Conservation (phyloP, 179 eudicot genomes). For the Gypsophila paniculata region DNA sequence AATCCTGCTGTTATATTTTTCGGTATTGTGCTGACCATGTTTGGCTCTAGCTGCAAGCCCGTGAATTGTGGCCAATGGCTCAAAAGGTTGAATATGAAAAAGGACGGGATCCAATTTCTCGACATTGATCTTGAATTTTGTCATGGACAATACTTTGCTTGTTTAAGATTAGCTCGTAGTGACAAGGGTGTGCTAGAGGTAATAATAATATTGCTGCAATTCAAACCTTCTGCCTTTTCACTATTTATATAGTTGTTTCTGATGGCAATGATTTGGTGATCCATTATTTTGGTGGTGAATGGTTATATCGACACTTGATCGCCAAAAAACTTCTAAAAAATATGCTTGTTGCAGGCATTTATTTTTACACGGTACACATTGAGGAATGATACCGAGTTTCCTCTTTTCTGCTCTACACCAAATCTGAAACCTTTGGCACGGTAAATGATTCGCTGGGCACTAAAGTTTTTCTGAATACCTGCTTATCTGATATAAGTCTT, state of each 20-base stretch:
- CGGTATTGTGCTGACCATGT: constrained; percentile 57
- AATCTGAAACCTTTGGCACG: constrained; percentile 60
- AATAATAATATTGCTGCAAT: constrained; percentile 41
- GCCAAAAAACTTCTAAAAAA: constrained; percentile 17
- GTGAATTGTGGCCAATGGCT: constrained; percentile 84
- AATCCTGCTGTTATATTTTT: constrained; percentile 70
- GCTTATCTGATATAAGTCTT: constrained; percentile 11
- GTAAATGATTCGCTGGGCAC: constrained; percentile 33
- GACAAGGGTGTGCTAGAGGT: constrained; percentile 83
- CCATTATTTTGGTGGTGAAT: neutral
- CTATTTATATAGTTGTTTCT: neutral
- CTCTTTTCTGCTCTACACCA: constrained; percentile 55
- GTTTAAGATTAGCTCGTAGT: constrained; percentile 72
- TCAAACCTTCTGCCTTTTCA: constrained; percentile 18
- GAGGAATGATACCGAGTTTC: constrained; percentile 56
- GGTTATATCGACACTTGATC: neutral
- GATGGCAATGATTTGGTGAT: constrained; percentile 1
- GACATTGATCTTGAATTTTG: constrained; percentile 79
- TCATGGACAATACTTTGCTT: constrained; percentile 76
- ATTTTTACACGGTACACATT: constrained; percentile 71
- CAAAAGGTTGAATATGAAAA: constrained; percentile 76
- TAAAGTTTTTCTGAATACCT: constrained; percentile 1
- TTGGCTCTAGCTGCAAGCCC: constrained; percentile 74
- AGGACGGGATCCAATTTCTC: constrained; percentile 54
- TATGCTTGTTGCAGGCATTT: constrained; percentile 56